Percentiles rank a stretch among this genome's conserved stretches.
phyloP scores from a whole-genome alignment of 345 rosid species.

The Luvunga scandens region DNA sequence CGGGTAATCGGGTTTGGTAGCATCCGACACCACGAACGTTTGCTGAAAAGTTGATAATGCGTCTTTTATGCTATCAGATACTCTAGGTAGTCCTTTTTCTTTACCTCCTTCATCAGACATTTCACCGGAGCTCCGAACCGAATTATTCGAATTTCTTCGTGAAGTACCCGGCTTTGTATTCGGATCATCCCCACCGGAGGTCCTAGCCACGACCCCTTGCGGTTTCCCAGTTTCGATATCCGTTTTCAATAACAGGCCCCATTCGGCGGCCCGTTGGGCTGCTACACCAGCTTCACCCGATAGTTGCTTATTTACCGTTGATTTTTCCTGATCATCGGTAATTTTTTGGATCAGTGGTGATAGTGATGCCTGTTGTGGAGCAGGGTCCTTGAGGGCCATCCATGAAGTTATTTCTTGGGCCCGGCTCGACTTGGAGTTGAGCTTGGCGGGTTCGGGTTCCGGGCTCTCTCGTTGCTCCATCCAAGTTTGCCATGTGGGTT shows the following conservation, averaged over 20 bases:
- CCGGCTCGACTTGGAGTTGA: conserved; percentile 32
- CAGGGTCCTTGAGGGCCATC: conserved; percentile 78
- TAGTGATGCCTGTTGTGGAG: conserved; percentile 15
- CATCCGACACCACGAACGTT: conserved; percentile 94
- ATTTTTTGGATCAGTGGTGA: conserved; percentile 8
- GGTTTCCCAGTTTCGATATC: conserved; percentile 84
- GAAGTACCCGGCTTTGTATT: conserved; percentile 41
- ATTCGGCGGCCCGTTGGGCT: conserved; percentile 90
- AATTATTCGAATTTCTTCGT: conserved; percentile 61
- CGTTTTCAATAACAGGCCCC: conserved; percentile 87
- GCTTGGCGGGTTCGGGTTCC: conserved; percentile 24
- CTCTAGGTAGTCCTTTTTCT: conserved; percentile 59
- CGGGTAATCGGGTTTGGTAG: conserved; percentile 86
- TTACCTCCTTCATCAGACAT: conserved; percentile 49
- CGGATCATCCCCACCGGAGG: conserved; percentile 74
- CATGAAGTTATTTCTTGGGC: conserved; percentile 69
- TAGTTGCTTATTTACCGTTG: conserved; percentile 14
- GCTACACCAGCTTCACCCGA: conserved; percentile 52
- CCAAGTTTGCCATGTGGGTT: conserved; percentile 51
- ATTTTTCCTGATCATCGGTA: conserved; percentile 6
- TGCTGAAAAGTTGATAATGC: conserved; percentile 90
- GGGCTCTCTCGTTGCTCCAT: conserved; percentile 33
- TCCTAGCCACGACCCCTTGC: conserved; percentile 68
- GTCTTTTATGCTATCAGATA: conserved; percentile 74
- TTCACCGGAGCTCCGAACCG: conserved; percentile 76